Conservation (phyloP, 257 asterid species). For the Gentiana straminea region DNA sequence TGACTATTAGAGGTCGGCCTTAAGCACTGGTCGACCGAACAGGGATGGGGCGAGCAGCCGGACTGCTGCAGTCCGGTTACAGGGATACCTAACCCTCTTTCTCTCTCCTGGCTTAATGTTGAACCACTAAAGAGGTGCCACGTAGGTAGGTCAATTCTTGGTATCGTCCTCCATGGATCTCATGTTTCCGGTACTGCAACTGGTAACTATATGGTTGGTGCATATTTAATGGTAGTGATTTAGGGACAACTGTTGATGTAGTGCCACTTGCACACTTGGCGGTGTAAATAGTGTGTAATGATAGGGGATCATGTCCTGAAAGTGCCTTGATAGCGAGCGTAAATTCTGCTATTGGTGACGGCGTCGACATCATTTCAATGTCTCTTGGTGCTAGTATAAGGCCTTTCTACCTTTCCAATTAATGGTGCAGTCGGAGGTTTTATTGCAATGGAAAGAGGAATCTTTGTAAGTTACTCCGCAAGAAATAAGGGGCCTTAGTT, state of each 20-base stretch:
- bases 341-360: slow-evolving; percentile 7
- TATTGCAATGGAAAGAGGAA: slow-evolving; percentile 10
- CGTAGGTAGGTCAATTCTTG: too few relatives aligned
- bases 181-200: slow-evolving; percentile 12
- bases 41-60: too few relatives aligned
- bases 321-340: slow-evolving; percentile 9
- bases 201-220: slow-evolving; percentile 10
- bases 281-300: slow-evolving; percentile 4
- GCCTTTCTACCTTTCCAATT: not conserved
- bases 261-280: slow-evolving; percentile 16
- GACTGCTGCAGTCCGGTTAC: too few relatives aligned
- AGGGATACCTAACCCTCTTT: too few relatives aligned
- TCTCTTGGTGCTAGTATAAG: not conserved
- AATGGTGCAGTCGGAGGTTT: slow-evolving; percentile 1
- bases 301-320: slow-evolving; percentile 1
- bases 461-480: slow-evolving; percentile 8
- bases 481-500: not conserved
- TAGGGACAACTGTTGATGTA: slow-evolving; percentile 8
- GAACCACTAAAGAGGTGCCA: too few relatives aligned
- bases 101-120: too few relatives aligned
- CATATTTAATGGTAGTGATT: slow-evolving; percentile 12
- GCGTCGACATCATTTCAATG: slow-evolving; percentile 9
- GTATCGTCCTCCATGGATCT: slow-evolving; percentile 5
- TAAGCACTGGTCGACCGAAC: too few relatives aligned
- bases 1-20: too few relatives aligned